Evolutionary conservation across 2,329 filamentous ascomycete species (phyloP).

Genomic region (Trichophyton rubrum): DNA sequence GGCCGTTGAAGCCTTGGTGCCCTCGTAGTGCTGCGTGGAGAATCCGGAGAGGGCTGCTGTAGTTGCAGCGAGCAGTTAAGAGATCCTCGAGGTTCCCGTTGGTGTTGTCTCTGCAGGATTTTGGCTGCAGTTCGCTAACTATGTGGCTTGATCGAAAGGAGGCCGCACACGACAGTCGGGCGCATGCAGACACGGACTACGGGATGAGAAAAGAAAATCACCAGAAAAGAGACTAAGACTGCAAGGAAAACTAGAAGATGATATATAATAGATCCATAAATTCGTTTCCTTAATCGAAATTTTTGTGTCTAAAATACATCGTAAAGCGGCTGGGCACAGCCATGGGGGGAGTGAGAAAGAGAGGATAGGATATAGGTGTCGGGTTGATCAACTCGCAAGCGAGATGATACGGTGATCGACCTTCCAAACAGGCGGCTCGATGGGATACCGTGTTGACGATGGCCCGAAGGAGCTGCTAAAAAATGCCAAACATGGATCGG

Average conservation of each 20-base stretch:
- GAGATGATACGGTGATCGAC: background rate
- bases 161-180: too few relatives aligned
- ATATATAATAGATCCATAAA: slow-evolving; percentile 4
- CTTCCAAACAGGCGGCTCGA: slow-evolving; percentile 1
- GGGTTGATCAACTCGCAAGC: background rate
- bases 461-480: background rate
- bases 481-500: background rate
- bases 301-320: slow-evolving; percentile 5
- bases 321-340: background rate
- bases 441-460: background rate
- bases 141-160: too few relatives aligned
- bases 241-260: background rate
- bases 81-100: too few relatives aligned
- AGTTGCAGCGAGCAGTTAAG: too few relatives aligned
- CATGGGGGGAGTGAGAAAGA: background rate
- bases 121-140: too few relatives aligned
- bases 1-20: background rate
- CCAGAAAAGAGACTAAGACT: background rate
- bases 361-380: background rate
- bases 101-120: too few relatives aligned
- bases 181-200: too few relatives aligned
- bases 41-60: background rate
- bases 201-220: too few relatives aligned
- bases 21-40: background rate
- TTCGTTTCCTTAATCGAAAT: slow-evolving; percentile 5